Base-by-base conservation (phyloP, 176 grass and related monocot species). In the Avena insularis region DNA sequence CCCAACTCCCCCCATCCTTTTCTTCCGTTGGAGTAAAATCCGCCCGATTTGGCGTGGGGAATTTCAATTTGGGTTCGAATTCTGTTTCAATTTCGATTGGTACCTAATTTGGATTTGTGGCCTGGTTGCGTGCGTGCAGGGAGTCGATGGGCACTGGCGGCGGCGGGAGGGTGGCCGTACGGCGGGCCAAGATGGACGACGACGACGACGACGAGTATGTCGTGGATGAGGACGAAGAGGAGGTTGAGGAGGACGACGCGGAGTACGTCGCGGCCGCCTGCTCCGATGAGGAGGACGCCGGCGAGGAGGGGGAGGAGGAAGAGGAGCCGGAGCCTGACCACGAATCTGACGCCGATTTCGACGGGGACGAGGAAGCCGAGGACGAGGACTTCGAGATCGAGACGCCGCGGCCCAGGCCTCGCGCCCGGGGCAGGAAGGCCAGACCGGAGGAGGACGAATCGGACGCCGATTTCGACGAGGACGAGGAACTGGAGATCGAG, bases 141-240 rank as follows among this genome's bases (percentile, higher is more conserved):
- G 54, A 91, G 71, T 50, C 7, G 4, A 76, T 91, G 91, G 86
- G 36, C n/a, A 78, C 78, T 71, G 90, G 90, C 78, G 71, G 90
- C 78, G 71, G 90, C 56, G 40, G 40, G 40, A 74, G 90, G 84
- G 74, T 81, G 11, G 35, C 73, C 54, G 69, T 79, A 43, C 75
- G 86, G 75, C 83, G 74, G n/a, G 77, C 16, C 27, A 86, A 60
- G 62, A 38, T 86, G 74, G 59, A 71, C 23, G 86, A 75, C 9
- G 85, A 81, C 8, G 86, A 93, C 2, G 88, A 93, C 40, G 91
- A 88, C 0, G 86, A 89, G 67, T 83, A 93, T 15, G 85, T 88
- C 2, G 57, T 40, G 54, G 92, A 86, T 14, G 86, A 81, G 51
- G 90, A 87, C 15, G 89, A 90, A 9, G 85, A 90, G 23, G 65